Base-by-base conservation (phyloP, 1,284 basidiomycete species). In the Fomitopsis palustris region DNA sequence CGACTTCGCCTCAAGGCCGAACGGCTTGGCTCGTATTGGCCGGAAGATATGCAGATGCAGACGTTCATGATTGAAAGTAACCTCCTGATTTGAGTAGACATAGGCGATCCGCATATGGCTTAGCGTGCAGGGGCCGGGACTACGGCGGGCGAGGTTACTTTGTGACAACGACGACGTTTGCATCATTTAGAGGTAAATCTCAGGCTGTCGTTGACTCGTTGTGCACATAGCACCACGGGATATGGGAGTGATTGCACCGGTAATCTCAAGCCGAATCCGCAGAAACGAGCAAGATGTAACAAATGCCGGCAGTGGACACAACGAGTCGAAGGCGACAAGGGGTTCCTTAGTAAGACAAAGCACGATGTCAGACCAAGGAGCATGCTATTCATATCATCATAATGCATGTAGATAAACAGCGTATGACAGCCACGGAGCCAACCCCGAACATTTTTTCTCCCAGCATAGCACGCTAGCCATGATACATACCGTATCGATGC, bases 381-480 rank as follows among this genome's bases (percentile, higher is more conserved):
- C n/a, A n/a, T n/a, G n/a, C n/a, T n/a, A n/a, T n/a, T 52, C 54
- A 47, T 55, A 45, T 23, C 39, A 21, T 37, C 54, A 55, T 55
- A 55, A 35, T 55, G 54, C 54, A 55, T 55, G 54, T 45, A 45
- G 17, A 21, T 35, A 27, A 19, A 47, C 49, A 52, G 33, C 21
- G 31, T 33, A 21, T 43, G 54, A 45, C 21, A 45, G 29, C n/a
- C 14, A n/a, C 37, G 19, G 45, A 31, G 25, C 31, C 45, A 21
- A 7, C 29, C 29, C 4, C 4, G 8, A 4, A 47, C 19, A 23
- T 23, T 4, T 25, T 45, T 42, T 43, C 31, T 42, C 42, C 42
- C 43, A 5, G 16, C 43, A 10, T 27, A 12, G n/a, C 37, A 2
- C 21, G 21, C 29, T 25, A 35, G 17, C 12, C 37, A 10, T 6